A percentile compares a stretch with the other conserved stretches of the same genome.
Evolutionary conservation across 176 grass and related monocot genomes (phyloP).

Genomic region (Sorghum bicolor): Sorghum_bicolor_NCBIv3 NC_012870.2:3057501-3058000

Average conservation of each 20-base stretch:
- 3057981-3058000: conserved; percentile 51
- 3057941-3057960: conserved; percentile 43
- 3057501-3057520: neutral
- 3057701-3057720: conserved; percentile 88
- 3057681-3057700: conserved; percentile 33
- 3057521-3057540: neutral
- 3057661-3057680: conserved; percentile 41
- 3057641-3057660: conserved; percentile 47
- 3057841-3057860: conserved; percentile 33
- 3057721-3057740: conserved; percentile 88
- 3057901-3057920: neutral
- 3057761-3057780: conserved; percentile 95
- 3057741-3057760: conserved; percentile 94
- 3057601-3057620: conserved; percentile 9
- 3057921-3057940: conserved; percentile 29
- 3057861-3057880: conserved; percentile 20
- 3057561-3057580: neutral
- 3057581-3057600: neutral
- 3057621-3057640: neutral
- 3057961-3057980: conserved; percentile 96
- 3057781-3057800: conserved; percentile 99
- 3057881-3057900: neutral
- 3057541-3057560: conserved; percentile 4
- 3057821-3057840: conserved; percentile 96
- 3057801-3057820: conserved; percentile 83